Evolutionary conservation across 208 protist species (phyloP).

Genomic region (Acanthamoeba quina): DNA sequence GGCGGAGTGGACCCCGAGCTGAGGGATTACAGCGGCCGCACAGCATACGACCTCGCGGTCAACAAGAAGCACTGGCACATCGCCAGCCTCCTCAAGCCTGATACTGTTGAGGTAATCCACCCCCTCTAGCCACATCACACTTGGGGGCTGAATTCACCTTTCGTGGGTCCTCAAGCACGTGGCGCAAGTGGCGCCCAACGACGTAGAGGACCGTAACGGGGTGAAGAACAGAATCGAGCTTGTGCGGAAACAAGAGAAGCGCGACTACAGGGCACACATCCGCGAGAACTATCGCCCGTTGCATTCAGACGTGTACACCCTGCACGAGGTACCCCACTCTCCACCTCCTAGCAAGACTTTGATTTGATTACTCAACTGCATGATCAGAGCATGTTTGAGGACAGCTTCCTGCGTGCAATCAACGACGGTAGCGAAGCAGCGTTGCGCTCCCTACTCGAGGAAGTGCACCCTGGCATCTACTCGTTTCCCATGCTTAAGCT

Average conservation of each 20-base stretch:
- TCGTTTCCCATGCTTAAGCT: conserved; percentile 15
- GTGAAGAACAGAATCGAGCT: not conserved
- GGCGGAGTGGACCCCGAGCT: not conserved
- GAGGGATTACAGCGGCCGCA: conserved; percentile 42
- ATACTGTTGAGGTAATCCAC: not conserved
- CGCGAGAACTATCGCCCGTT: not conserved
- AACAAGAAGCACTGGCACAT: not conserved
- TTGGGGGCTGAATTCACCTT: no score
- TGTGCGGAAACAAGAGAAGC: not conserved
- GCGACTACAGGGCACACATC: conserved; percentile 3
- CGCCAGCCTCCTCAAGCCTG: not conserved
- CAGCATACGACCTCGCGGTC: conserved; percentile 48
- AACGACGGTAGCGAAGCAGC: not conserved
- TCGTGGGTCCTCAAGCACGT: not conserved
- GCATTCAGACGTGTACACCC: not conserved
- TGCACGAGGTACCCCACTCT: conserved; percentile 1
- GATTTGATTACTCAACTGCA: no score
- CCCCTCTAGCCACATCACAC: no score
- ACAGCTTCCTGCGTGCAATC: conserved; percentile 11
- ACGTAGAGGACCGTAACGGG: not conserved
- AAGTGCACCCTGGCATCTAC: conserved; percentile 47
- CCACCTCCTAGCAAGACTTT: no score
- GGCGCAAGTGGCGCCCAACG: not conserved
- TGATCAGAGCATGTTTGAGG: conserved; percentile 4
- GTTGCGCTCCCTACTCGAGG: not conserved